Base-by-base conservation (phyloP, 164 flowering plant genomes). In the Magnolia officinalis region DNA sequence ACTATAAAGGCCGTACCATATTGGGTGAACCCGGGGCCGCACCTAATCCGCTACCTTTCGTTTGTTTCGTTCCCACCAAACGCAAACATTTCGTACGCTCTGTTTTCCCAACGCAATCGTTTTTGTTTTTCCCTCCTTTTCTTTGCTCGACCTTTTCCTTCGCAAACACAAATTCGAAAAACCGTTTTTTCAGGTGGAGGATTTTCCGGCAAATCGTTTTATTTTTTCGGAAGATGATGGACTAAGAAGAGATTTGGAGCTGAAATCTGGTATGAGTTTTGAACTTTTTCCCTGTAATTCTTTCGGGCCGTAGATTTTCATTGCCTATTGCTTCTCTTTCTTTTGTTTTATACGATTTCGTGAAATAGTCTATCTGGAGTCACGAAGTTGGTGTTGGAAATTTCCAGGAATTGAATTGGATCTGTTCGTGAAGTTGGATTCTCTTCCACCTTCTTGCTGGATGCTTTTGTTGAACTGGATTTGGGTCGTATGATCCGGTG, bases 191-290 rank as follows among this genome's bases (percentile, higher is more conserved):
- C 45, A 37, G 45, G 45, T 37, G 0, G 45, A 37, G 45, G 45
- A 37, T 37, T 37, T 37, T 0, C 45, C 6, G 45, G 45, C 45
- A 37, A 37, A 37, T 37, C 45, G 45, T 37, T 37, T 37, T 37
- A 3, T 37, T 37, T 37, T 37, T 37, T 37, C 45, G 45, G 65
- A n/a, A 16, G 65, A 63, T 63, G 8, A 18, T 18, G 65, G 65
- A 6, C 19, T 6, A 21, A 21, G 20, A 21, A 7, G 21, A 63
- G 65, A 6, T n/a, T 63, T 18, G 20, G 8, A n/a, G 65, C 65
- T 63, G 65, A 63, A 63, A 63, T 18, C 20, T n/a, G 65, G 65
- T 63, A 63, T 63, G 65, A n/a, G n/a, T 21, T 63, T 63, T 63
- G 23, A 63, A 18, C 21, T 21, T 63, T 63, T 63, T 2, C 21